Evolutionary conservation across 768 basidiomycete genomes (phyloP), one percentile per base, ranked within the genome.

Genomic region (Tricholoma sp.): DNA sequence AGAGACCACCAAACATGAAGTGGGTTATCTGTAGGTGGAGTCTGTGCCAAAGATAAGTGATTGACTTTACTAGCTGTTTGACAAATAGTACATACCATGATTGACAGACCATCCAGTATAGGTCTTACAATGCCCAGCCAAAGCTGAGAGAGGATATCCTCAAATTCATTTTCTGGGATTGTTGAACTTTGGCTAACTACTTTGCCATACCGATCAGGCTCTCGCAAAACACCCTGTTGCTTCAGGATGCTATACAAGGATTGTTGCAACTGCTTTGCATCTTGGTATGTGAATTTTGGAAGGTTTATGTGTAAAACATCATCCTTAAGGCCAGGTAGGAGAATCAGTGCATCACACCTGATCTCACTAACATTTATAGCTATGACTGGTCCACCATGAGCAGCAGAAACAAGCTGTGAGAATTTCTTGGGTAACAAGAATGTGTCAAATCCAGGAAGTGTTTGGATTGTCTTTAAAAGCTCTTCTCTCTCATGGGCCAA

Each of bases 271-370:
- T 43, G 61, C 32, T 16, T 35, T 43, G 41, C 41, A 43, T 18
- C 18, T 8, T 18, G 8, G 8, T 34, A 49, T 41, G 34, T 49
- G 51, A 37, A 64, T 58, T 21, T 59, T 41, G n/a, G n/a, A 19
- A 22, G 58, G 5, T 60, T 61, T 21, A 68, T 63, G 57, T 64
- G 64, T 29, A 63, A 12, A 16, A 65, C 60, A 41, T 53, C 43
- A 3, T 63, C 24, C 24, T 27, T 53, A 16, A 24, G 29, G 3
- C 57, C 60, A 29, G 52, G 16, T 5, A 59, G 34, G 35, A 69
- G 55, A 29, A 63, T 62, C 29, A 68, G 24, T 11, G 66, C 66
- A 60, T 69, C 64, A 53, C 63, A 69, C 12, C 53, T 52, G 19
- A 9, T 16, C n/a, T 39, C 55, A 53, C 59, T 46, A 39, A 63